Evolutionary conservation across 1,284 basidiomycete genomes (phyloP), one percentile per base, ranked within the genome.

Genomic region (Heterobasidion irregulare): DNA sequence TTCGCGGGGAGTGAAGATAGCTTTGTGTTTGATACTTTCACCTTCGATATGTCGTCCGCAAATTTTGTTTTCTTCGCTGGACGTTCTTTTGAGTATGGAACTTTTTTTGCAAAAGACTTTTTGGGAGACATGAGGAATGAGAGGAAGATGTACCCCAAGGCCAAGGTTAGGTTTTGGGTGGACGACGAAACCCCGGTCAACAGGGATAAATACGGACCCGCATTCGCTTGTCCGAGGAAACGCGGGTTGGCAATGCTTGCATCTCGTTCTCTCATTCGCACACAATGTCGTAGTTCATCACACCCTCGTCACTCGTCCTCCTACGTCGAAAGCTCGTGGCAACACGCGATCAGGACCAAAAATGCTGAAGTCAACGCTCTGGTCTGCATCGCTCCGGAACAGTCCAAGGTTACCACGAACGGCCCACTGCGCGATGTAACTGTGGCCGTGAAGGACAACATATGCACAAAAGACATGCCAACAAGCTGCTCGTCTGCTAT

Each of bases 401-500:
- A 41, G 12, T 41, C 38, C n/a, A n/a, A 10, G 10, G 38, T 41
- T 10, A 7, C 10, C n/a, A 41, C n/a, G 10, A 54, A 53, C 46
- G 56, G 64, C 2, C 60, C 72, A 10, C 65, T 85, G n/a, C 54
- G 64, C 16, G 75, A 70, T 32, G 61, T 79, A 47, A 66, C 75
- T 2, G 65, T 95, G 19, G 92, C 83, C 0, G 71, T 96, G 53
- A 96, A 97, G 70, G 92, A 95, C 64, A 92, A 92, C 62, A 94
- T 96, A 58, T 88, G 86, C 53, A 92, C 87, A 0, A 64, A 67
- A 0, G 72, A 71, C 1, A 76, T 86, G 62, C 82, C 82, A 0
- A 95, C 92, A 1, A 89, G 89, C 19, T 93, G 91, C 66, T 84
- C 89, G 0, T 94, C 92, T 0, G 69, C 72, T 1, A 89, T 93